Percentiles rank a stretch among this genome's conserved stretches.
These are phyloP conservation scores for Megacollybia marginata DNA, from an alignment of 768 basidiomycete species.

Conservation along the genomic window DNA sequence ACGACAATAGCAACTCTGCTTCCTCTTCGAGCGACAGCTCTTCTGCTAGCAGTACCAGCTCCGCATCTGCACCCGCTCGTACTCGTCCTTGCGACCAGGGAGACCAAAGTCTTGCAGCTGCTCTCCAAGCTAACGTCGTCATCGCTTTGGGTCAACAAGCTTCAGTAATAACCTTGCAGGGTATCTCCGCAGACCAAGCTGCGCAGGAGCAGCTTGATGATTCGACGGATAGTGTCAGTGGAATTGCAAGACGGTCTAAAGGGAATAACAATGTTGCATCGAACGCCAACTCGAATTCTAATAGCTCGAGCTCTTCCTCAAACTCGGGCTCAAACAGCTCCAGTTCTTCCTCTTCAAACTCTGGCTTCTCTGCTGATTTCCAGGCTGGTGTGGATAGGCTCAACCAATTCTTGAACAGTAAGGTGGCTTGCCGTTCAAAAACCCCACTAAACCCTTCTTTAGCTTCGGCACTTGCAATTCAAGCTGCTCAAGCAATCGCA, in stretches of 20 bases:
- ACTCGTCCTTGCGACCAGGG: conserved; percentile 10
- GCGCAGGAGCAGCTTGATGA: too few relatives aligned
- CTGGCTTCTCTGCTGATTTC: not conserved
- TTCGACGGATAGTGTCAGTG: too few relatives aligned
- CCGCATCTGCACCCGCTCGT: conserved; percentile 4
- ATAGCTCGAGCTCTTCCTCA: too few relatives aligned
- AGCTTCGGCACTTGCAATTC: conserved; percentile 6
- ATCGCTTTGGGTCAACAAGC: conserved; percentile 8
- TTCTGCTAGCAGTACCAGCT: not conserved
- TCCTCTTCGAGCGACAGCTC: not conserved
- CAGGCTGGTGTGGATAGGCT: not conserved
- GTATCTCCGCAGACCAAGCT: not conserved
- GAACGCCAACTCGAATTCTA: too few relatives aligned
- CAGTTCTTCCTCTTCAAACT: not conserved
- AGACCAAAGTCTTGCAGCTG: conserved; percentile 10
- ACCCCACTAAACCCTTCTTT: not conserved
- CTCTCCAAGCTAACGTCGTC: conserved; percentile 2
- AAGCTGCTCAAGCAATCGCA: conserved; percentile 8
- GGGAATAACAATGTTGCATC: too few relatives aligned
- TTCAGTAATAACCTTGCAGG: not conserved
- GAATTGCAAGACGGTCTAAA: too few relatives aligned
- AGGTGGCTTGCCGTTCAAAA: not conserved
- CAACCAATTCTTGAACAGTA: not conserved
- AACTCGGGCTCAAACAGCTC: too few relatives aligned
- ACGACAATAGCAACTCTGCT: not conserved